These are phyloP conservation scores for Suhomyces taliae DNA, from an alignment of 1,139 yeast species.

Conservation along the genomic window DNA sequence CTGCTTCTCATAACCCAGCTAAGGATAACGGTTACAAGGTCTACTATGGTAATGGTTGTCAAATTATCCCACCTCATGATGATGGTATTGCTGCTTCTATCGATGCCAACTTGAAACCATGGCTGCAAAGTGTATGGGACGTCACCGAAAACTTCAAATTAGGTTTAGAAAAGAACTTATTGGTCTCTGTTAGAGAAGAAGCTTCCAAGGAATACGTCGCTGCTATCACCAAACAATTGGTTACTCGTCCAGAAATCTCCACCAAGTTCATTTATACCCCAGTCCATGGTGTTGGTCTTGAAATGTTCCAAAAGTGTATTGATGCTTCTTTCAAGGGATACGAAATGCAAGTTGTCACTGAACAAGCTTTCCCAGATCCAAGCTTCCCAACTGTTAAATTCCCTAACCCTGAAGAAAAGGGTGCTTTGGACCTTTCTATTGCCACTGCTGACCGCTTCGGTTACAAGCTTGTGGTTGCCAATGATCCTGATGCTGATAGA, in stretches of 20 bases:
- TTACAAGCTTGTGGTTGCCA: conserved; percentile 68
- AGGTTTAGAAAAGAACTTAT: conserved; percentile 22
- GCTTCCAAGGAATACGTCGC: conserved; percentile 38
- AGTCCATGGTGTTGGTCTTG: conserved; percentile 90
- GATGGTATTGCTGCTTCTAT: conserved; percentile 66
- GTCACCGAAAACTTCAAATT: conserved; percentile 32
- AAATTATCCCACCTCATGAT: conserved; percentile 92
- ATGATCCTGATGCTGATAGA: conserved; percentile 96
- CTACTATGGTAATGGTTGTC: conserved; percentile 91
- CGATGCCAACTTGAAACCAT: conserved; percentile 59
- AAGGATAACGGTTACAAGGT: conserved; percentile 94
- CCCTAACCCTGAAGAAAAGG: conserved; percentile 96
- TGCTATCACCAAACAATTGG: conserved; percentile 30
- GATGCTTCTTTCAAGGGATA: conserved; percentile 13
- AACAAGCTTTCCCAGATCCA: conserved; percentile 79
- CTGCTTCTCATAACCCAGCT: conserved; percentile 94
- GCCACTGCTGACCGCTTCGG: conserved; percentile 47
- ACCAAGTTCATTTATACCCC: conserved; percentile 80
- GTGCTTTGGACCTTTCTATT: conserved; percentile 79
- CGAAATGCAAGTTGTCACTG: conserved; percentile 39
- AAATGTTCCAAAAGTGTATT: conserved; percentile 34
- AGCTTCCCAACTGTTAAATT: conserved; percentile 80
- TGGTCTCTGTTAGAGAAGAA: conserved; percentile 29
- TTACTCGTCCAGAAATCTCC: conserved; percentile 16
- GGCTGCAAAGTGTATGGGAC: conserved; percentile 53